Conservation (phyloP, 345 rosid species). For the Eucalyptus cladocalyx region DNA sequence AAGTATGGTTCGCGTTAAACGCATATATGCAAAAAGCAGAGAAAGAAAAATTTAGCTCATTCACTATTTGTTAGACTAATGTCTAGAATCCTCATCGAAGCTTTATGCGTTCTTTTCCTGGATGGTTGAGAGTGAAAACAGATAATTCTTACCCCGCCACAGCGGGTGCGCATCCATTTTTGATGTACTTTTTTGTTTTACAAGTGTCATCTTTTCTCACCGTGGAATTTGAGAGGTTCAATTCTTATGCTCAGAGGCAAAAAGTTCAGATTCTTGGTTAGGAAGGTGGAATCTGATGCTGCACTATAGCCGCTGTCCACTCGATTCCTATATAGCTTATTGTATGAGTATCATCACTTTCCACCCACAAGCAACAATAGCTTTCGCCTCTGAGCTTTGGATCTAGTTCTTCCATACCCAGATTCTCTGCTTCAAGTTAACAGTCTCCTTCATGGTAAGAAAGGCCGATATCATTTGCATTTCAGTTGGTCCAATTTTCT, state of each 20-base stretch:
- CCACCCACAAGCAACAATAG: background rate
- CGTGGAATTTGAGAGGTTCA: background rate
- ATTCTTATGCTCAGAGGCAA: background rate
- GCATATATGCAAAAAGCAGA: background rate
- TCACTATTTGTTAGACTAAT: background rate
- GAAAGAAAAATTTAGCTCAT: background rate
- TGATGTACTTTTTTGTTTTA: background rate
- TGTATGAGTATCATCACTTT: background rate
- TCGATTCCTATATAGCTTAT: background rate
- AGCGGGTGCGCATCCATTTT: background rate
- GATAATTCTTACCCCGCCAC: background rate
- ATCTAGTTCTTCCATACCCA: background rate
- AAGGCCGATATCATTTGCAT: background rate
- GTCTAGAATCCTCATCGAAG: background rate
- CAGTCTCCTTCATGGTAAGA: background rate
- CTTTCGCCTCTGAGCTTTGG: background rate
- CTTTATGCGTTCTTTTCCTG: background rate
- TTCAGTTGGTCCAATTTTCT: background rate
- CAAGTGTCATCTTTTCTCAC: background rate
- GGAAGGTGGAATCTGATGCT: slow-evolving; percentile 6
- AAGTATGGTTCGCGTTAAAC: background rate
- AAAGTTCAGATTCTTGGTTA: background rate
- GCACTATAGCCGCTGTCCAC: background rate
- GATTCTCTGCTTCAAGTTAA: background rate
- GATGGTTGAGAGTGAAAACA: background rate